Base-by-base conservation (phyloP, 495 filamentous ascomycete species). In the Cercophora scortea region DNA sequence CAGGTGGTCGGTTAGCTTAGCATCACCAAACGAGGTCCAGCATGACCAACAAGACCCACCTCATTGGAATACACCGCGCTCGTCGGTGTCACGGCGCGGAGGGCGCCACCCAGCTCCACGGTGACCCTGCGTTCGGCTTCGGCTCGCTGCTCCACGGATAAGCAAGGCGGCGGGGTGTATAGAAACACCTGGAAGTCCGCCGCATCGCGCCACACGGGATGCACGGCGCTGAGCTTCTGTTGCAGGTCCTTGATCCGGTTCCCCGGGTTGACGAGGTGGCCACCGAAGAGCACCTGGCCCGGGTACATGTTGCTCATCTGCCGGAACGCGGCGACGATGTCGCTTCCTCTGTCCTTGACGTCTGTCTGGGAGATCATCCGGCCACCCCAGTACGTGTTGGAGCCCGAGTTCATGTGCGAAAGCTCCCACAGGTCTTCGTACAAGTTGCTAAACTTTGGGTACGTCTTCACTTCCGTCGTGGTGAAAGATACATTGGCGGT, bases 151-250 rank as follows among this genome's bases (percentile, higher is more conserved):
- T 42, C 32, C 5, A 15, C 41, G 16, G 35, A 40, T 40, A 38
- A 43, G 18, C 57, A 55, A 8, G 45, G 18, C 1, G 52, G 49
- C 12, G 52, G 42, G 5, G 43, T 10, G 19, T 60, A 60, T 25
- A 60, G 15, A 32, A 47, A 60, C 2, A 51, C 12, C 38, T 42
- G 18, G 15, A 50, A 48, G 11, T 53, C 53, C 2, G 57, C 56
- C 8, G 54, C 44, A 13, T 55, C 44, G 11, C 61, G 52, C 71
- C 72, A 81, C 6, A 79, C 77, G 0, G 78, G 79, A 61, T 77
- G 76, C 4, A 77, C 72, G 1, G 77, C 64, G 57, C 64, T 74
- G 19, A 56, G 40, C 13, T 50, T 47, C 6, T 48, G 36, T 5
- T 51, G 44, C 3, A 52, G 53, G 33, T 54, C 53, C 34, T 47